Base-by-base conservation (phyloP, 2,329 filamentous ascomycete species). In the Teratosphaeria zuluensis region DNA sequence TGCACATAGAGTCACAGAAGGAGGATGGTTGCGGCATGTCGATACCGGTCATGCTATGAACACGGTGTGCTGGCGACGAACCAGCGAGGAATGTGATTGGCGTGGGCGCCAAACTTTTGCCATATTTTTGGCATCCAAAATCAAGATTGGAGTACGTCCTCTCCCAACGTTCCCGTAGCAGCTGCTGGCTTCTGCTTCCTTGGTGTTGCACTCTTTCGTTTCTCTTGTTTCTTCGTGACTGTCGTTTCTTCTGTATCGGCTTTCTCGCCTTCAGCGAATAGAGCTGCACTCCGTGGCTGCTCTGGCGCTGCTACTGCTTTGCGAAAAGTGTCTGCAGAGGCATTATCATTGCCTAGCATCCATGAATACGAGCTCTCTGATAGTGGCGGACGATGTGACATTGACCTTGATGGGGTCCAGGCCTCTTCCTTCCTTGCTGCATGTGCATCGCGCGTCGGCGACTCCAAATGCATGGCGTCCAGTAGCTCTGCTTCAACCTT, bases 291-390 rank as follows among this genome's bases (percentile, higher is more conserved):
- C 16, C 55, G 55, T n/a, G 14, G 21, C 19, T 48, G 55, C 33
- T 56, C 55, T 31, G 55, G 55, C n/a, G 42, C 33, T 19, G 48
- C 16, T 9, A 14, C 32, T 28, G 28, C 30, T 12, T 35, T 31
- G n/a, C n/a, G 31, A n/a, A 35, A 32, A n/a, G 46, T 16, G 16
- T 53, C 31, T 12, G 42, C 31, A 12, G 35, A 30, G 3, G 53
- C n/a, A 7, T 58, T 32, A 24, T 58, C 33, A 46, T 69, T 58
- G 6, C 64, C 84, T 1, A 91, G 77, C 87, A 91, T 91, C 86
- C 86, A 90, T 1, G 87, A 85, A 70, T 90, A 91, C 3, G 85
- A 87, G 7, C 88, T 90, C 30, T 61, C 64, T 89, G 86, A 1
- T 86, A 86, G 35, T 90, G 78, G 0, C 80, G 83, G 3, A 86